Base-by-base conservation (phyloP, 164 flowering plant species). In the Vitis rupestris region DNA sequence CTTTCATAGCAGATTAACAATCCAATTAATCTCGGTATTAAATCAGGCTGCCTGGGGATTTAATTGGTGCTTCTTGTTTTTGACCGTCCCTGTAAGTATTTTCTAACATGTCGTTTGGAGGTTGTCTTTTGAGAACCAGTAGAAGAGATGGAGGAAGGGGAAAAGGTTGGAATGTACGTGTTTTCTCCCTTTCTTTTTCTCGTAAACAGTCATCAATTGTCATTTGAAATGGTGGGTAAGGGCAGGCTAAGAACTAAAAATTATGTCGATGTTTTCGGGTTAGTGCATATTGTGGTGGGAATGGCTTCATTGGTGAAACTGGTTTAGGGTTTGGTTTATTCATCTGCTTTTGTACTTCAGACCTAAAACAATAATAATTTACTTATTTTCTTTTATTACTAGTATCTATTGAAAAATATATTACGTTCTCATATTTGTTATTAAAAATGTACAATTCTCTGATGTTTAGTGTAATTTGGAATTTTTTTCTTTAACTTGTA, bases 81-180 rank as follows among this genome's bases (percentile, higher is more conserved):
- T 10, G 29, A 15, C 51, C 48, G 57, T 8, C 37, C 65, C 59
- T 71, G 77, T 73, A 65, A 71, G 68, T 73, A 74, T 65, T 44
- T 7, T 72, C 74, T 69, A 52, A 75, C 76, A 49, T 74, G 31
- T 48, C 64, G 58, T 13, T 59, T 77, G 23, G 54, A 10, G 15
- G 14, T 59, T 37, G 44, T 37, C 44, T 37, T 37, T 16, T 52
- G 52, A 11, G 16, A 49, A 52, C 44, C 4, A 37, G n/a, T 23
- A 10, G 10, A 47, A 64, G 30, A 48, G 14, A 70, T 61, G 57
- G 11, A 17, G 9, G 31, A 29, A 53, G 56, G 30, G 58, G 37
- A 13, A 13, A 6, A 12, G 31, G 50, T 51, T 19, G 63, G 19
- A 49, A 60, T 67, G 54, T 56, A 63, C 48, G 50, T 63, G 59